Conservation (phyloP, 2,329 filamentous ascomycete genomes). For the Cryphonectria japonica region DNA sequence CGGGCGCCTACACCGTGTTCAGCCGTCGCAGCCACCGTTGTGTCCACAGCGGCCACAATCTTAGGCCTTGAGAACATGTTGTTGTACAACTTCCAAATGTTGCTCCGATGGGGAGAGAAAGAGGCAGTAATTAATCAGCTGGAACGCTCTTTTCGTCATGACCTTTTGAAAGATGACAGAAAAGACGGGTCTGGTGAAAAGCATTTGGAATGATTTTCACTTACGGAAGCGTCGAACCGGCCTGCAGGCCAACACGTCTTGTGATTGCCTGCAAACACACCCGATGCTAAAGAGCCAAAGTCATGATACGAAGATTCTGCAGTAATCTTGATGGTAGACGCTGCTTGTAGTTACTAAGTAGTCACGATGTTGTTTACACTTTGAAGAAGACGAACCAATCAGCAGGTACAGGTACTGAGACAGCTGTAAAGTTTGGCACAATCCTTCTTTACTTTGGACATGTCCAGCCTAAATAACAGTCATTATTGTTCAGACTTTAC, state of each 20-base stretch:
- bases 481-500: neutral
- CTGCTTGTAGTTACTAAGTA: neutral
- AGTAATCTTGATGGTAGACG: neutral
- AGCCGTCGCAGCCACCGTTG: slow-evolving; percentile 34
- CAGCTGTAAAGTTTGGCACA: too few species aligned
- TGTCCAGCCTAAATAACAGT: too few species aligned
- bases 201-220: slow-evolving; percentile 1
- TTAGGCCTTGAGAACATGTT: slow-evolving; percentile 36
- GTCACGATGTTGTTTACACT: too few species aligned
- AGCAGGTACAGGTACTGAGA: neutral
- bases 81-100: slow-evolving; percentile 34
- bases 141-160: too few species aligned
- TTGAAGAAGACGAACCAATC: too few species aligned
- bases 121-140: neutral
- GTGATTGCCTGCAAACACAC: slow-evolving; percentile 32
- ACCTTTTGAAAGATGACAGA: too few species aligned
- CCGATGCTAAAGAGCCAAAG: slow-evolving; percentile 35
- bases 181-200: too few species aligned
- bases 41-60: slow-evolving; percentile 36
- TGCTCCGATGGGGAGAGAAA: neutral
- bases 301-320: slow-evolving; percentile 41
- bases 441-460: too few species aligned
- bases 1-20: slow-evolving; percentile 44
- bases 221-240: slow-evolving; percentile 36
- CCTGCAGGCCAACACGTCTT: slow-evolving; percentile 30